Base-by-base conservation (phyloP, 169 alveolate species). In the Toxoplasma gondii region DNA sequence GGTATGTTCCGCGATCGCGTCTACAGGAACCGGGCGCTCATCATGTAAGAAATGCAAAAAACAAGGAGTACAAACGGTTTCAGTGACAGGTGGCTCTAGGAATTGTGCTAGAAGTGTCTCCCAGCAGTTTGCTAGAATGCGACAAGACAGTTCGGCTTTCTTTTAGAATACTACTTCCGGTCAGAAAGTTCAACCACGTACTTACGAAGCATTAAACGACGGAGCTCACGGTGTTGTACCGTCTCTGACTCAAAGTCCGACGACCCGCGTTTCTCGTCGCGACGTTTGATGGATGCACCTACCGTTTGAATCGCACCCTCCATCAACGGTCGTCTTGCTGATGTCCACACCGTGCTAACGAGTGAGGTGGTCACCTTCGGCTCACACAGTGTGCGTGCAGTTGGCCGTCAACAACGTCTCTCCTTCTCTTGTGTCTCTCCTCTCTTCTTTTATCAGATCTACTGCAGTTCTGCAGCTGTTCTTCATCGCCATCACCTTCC, bases 1-100 rank as follows among this genome's bases (percentile, higher is more conserved):
- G 98, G 98, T 17, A 97, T 95, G 54, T 96, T 97, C 96, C 93
- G 98, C 82, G 97, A 97, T 87, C 88, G 96, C 19, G 95, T 97
- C 31, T 93, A 96, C 70, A 39, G 97, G 67, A 97, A 97, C 96
- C 81, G 95, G 45, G 94, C 96, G 41, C 96, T 97, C 91, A 96
- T 97, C 82, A 44, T 96, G 98, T 97, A 94, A 92, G 97, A 58
- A 12, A 31, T 4, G 58, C 12, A 4, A 49, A 49, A 67, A 43
- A 16, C 86, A n/a, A 10, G 41, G 49, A 17, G 41, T 38, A 29
- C n/a, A 36, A 16, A 17, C 88, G 34, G 9, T 27, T 43, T 9
- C 24, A 12, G 64, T 7, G 27, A 64, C 64, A 12, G 7, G 12
- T 81, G 58, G 34, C 38, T 34, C 22, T n/a, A 82, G 53, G 36